Conservation (phyloP, 805 yeast species). For the Wickerhamiella dianesei region DNA sequence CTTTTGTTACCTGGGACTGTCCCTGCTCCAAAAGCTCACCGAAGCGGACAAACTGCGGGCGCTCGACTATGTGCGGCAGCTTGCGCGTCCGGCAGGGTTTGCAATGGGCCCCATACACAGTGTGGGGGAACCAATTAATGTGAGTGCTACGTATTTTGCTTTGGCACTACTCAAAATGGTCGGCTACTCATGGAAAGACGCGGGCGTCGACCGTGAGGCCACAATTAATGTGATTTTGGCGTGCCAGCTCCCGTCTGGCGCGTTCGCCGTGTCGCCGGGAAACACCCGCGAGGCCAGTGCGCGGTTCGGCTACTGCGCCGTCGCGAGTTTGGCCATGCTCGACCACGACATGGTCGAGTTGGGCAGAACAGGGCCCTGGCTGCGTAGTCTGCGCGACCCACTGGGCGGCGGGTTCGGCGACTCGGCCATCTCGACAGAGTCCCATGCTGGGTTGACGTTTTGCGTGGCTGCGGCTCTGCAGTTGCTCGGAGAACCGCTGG, state of each 20-base stretch:
- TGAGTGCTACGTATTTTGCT: not conserved
- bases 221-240: not conserved
- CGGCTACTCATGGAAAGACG: not conserved
- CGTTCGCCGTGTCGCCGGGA: not conserved
- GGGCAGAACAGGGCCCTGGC: constrained; percentile 31
- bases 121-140: not conserved
- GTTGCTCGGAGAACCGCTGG: constrained; percentile 23
- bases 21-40: not conserved
- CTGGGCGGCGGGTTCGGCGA: constrained; percentile 64
- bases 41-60: not conserved
- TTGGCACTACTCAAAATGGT: not conserved
- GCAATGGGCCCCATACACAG: not conserved
- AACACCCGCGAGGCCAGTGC: constrained; percentile 49
- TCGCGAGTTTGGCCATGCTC: constrained; percentile 31
- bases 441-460: constrained; percentile 78
- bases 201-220: not conserved
- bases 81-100: not conserved
- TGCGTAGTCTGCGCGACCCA: constrained; percentile 31
- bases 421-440: constrained; percentile 32
- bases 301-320: constrained; percentile 62
- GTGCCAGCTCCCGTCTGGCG: not conserved
- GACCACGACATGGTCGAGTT: constrained; percentile 14
- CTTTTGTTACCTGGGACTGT: constrained; percentile 5
- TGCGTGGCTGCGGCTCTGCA: constrained; percentile 60
- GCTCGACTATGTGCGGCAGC: not conserved